Evolutionary conservation across 352 stramenopile genomes (phyloP), one percentile per base, ranked within the genome.

Genomic region (Elongisporangium anandrum): DNA sequence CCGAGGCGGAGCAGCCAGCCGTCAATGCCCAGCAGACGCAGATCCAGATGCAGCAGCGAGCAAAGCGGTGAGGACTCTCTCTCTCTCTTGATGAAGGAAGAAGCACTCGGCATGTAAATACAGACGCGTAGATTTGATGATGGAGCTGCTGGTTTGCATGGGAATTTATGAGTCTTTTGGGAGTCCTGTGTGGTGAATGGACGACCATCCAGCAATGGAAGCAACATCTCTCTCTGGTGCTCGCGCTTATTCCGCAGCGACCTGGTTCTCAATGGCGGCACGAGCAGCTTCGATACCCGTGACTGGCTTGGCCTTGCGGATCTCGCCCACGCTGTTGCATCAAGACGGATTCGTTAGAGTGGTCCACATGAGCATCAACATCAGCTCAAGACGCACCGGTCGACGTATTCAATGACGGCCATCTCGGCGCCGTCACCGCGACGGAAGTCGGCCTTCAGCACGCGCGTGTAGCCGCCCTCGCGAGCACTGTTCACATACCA

Each of bases 321-420:
- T 90, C 81, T 95, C 86, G 62, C 86, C 86, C 17, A 79, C 79
- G 69, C 86, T 93, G 50, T 52, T 64, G 4, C 57, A 19, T 64
- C 34, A 24, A 50, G 63, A 19, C 51, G 12, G 20, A 48, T 10
- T 61, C 54, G 23, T 50, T 41, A 45, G 19, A 29, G 24, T 2
- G 17, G 50, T 15, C 10, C 57, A 19, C 24, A 55, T 19, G 26
- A n/a, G 23, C 19, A 17, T 49, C 16, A 26, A 19, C 16, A 52
- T 10, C 56, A 3, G 8, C 57, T 50, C 5, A 29, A 51, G 29
- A 53, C 73, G 49, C 69, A 94, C 87, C 88, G 85, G 68, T 99
- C 97, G 20, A 99, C 90, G 81, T 98, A 99, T 86, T 99, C 97
- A 75, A 99, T 98, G 20, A 99, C 69, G 15, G 95, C 94, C 97